These are phyloP conservation scores for Bonnemaisonia californica DNA, from an alignment of 31 red algal species.

Conservation along the genomic window DNA sequence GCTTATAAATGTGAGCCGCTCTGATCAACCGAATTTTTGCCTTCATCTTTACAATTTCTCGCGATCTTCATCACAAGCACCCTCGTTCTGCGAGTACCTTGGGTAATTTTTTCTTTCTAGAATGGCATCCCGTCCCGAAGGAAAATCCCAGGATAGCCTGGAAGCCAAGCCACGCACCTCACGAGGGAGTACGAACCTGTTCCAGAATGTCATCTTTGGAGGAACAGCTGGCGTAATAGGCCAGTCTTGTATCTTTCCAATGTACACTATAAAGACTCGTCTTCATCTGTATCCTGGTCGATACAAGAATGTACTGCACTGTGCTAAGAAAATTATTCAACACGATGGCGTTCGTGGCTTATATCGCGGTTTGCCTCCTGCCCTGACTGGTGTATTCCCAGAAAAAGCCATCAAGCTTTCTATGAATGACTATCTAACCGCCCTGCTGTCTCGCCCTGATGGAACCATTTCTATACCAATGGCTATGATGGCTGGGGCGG, in stretches of 20 bases:
- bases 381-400: slow-evolving; percentile 80
- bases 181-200: neutral
- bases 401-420: slow-evolving; percentile 98
- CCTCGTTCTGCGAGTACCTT: too few relatives aligned
- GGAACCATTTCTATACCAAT: slow-evolving; percentile 53
- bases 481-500: slow-evolving; percentile 81
- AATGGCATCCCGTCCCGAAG: too few relatives aligned
- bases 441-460: slow-evolving; percentile 63
- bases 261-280: slow-evolving; percentile 78
- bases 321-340: slow-evolving; percentile 55
- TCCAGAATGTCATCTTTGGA: slow-evolving; percentile 22
- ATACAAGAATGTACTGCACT: slow-evolving; percentile 56
- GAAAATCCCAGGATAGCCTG: too few relatives aligned
- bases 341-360: slow-evolving; percentile 69
- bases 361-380: slow-evolving; percentile 81
- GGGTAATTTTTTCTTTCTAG: too few relatives aligned
- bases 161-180: too few relatives aligned
- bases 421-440: slow-evolving; percentile 88
- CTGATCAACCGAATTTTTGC: too few relatives aligned
- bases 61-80: too few relatives aligned
- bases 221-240: slow-evolving; percentile 82
- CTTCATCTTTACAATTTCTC: too few relatives aligned
- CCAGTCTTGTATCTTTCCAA: slow-evolving; percentile 70
- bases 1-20: too few relatives aligned
- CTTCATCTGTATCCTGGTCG: slow-evolving; percentile 63